Evolutionary conservation across 2,329 filamentous ascomycete species (phyloP).

Genomic region (Alternaria infectoria): DNA sequence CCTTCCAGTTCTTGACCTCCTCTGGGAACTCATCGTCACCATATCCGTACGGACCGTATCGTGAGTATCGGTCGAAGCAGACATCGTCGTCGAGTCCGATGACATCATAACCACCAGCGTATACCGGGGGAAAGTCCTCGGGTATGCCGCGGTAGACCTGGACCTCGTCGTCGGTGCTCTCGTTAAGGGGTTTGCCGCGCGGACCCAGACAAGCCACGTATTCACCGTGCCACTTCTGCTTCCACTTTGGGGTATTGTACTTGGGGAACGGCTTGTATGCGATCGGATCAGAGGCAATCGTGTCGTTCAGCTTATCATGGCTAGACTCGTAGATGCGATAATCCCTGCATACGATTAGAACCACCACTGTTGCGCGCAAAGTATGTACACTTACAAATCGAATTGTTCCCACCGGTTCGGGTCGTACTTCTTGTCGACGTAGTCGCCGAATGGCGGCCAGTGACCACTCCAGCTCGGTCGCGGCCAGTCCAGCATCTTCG

Average conservation of each 20-base stretch:
- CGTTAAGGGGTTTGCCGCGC: slow-evolving; percentile 57
- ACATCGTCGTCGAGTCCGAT: slow-evolving; percentile 58
- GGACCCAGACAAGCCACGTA: slow-evolving; percentile 71
- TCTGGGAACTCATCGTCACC: slow-evolving; percentile 58
- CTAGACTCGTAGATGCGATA: slow-evolving; percentile 48
- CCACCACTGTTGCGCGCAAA: neutral
- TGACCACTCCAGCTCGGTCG: slow-evolving; percentile 48
- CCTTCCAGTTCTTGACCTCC: slow-evolving; percentile 52
- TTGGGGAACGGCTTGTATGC: slow-evolving; percentile 74
- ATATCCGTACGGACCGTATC: slow-evolving; percentile 64
- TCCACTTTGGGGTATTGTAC: slow-evolving; percentile 70
- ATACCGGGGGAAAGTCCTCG: slow-evolving; percentile 46
- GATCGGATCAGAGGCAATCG: slow-evolving; percentile 51
- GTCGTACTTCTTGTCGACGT: slow-evolving; percentile 52
- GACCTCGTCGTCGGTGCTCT: slow-evolving; percentile 65
- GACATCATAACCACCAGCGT: slow-evolving; percentile 48
- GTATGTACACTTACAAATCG: slow-evolving; percentile 33
- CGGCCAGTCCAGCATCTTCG: slow-evolving; percentile 52
- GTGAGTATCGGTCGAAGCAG: slow-evolving; percentile 66
- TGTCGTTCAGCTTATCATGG: slow-evolving; percentile 38
- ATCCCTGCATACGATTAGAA: slow-evolving; percentile 36
- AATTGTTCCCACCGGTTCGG: slow-evolving; percentile 58
- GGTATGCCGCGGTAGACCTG: slow-evolving; percentile 67
- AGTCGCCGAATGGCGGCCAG: slow-evolving; percentile 55
- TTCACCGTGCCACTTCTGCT: slow-evolving; percentile 60